Base-by-base conservation (phyloP, 2,329 filamentous ascomycete genomes). In the Periconia macrospinosa region DNA sequence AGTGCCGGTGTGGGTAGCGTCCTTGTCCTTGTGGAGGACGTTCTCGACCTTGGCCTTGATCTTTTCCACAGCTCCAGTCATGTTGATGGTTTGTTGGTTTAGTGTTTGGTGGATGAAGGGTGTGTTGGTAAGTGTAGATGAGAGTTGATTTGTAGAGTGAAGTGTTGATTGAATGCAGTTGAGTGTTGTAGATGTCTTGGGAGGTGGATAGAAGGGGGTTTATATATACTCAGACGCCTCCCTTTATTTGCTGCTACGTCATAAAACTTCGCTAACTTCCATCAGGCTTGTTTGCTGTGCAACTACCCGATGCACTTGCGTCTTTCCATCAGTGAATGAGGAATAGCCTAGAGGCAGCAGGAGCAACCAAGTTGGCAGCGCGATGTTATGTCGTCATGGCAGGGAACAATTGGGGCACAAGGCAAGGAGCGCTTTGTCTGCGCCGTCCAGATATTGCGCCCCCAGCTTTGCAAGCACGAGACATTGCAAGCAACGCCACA, bases 21-120 rank as follows among this genome's bases (percentile, higher is more conserved):
- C 55, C 59, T 69, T 67, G 60, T 73, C 67, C 65, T 72, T 71
- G 62, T 71, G 69, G 47, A 72, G 65, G 53, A 69, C 64, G 35
- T 68, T 55, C 55, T 73, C 69, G 62, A 72, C 70, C 69, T 71
- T 73, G 50, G 65, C 63, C 68, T 72, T 73, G 60, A 73, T 65
- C 62, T 73, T 72, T 2, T 73, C 67, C 37, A 73, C 66, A 43
- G 60, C 46, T 53, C 67, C 65, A 41, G 67, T 45, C 67, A 69
- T 70, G 55, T 51, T 66, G 55, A 52, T 41, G 50, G 50, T 44
- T 52, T 41, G 50, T 59, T 52, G 18, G 43, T 41, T 30, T 49
- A 40, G 18, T 47, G 17, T 30, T 23, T 41, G 23, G 30, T 20
- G 27, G 14, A n/a, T 27, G 20, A 30, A 35, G 37, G 43, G 54